Evolutionary conservation across 1,284 basidiomycete genomes (phyloP).

Genomic region (Moesziomyces antarcticus): DNA sequence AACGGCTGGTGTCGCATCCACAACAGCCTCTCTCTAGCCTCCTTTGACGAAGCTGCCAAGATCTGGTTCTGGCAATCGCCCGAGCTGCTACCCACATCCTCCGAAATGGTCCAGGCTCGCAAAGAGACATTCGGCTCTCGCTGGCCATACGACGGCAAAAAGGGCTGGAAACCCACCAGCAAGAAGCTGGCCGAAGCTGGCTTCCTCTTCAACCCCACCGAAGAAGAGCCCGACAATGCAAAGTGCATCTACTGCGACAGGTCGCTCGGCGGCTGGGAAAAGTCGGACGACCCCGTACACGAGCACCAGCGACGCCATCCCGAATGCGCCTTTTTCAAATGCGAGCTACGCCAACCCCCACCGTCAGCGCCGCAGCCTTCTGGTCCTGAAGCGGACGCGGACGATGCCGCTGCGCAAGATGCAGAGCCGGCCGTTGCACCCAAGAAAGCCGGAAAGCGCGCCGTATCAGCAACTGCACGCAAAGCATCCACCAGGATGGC

Average conservation of each 20-base stretch:
- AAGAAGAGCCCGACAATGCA: conserved; percentile 61
- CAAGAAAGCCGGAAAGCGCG: conserved; percentile 34
- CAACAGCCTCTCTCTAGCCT: conserved; percentile 25
- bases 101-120: conserved; percentile 57
- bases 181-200: conserved; percentile 67
- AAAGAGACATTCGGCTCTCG: conserved; percentile 60
- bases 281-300: conserved; percentile 64
- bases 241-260: conserved; percentile 66
- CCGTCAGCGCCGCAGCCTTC: conserved; percentile 3
- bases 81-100: conserved; percentile 57
- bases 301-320: conserved; percentile 64
- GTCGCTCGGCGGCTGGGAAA: conserved; percentile 66
- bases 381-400: conserved; percentile 2
- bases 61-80: conserved; percentile 39
- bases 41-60: conserved; percentile 23
- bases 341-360: conserved; percentile 18
- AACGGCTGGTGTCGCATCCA: conserved; percentile 53
- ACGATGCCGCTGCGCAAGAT: conserved; percentile 1
- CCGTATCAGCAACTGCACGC: conserved; percentile 22
- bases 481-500: conserved; percentile 27
- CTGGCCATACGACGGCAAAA: conserved; percentile 66
- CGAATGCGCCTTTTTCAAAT: conserved; percentile 65
- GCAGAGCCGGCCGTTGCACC: neutral
- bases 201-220: conserved; percentile 62
- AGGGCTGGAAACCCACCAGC: conserved; percentile 67